A percentile compares a stretch with the other conserved stretches of the same genome.
phyloP scores from a whole-genome alignment of 805 yeast genomes.

The Grigorovia transvaalensis region DNA sequence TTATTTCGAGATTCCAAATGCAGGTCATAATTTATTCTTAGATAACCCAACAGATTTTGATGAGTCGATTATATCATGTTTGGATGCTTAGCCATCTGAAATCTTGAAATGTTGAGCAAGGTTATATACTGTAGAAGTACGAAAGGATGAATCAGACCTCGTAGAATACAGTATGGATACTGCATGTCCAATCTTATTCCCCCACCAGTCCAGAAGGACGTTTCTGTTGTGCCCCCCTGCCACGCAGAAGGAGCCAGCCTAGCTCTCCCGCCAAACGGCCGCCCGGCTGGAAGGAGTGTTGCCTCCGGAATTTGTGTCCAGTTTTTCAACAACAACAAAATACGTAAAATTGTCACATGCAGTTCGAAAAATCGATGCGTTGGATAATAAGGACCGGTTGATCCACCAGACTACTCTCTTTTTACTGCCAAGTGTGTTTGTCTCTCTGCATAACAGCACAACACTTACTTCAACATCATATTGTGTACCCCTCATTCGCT shows the following conservation, averaged over 20 bases:
- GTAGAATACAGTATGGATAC: too few relatives aligned
- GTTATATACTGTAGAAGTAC: background rate
- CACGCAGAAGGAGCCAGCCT: too few relatives aligned
- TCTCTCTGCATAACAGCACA: too few relatives aligned
- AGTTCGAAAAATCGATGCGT: background rate
- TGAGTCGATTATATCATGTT: slow-evolving; percentile 30
- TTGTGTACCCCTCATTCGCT: background rate
- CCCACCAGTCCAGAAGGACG: too few relatives aligned
- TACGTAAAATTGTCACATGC: background rate
- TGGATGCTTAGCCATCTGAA: background rate
- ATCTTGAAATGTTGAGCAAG: background rate
- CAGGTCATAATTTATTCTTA: slow-evolving; percentile 72
- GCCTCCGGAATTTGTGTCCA: background rate
- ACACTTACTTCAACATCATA: too few relatives aligned
- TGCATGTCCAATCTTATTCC: too few relatives aligned
- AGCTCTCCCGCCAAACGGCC: background rate
- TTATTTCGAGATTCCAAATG: slow-evolving; percentile 28
- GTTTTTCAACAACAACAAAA: background rate
- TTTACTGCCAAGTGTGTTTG: too few relatives aligned
- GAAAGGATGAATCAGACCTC: too few relatives aligned
- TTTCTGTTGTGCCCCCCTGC: too few relatives aligned
- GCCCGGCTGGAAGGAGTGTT: too few relatives aligned
- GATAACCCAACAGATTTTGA: slow-evolving; percentile 54
- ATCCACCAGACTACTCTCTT: too few relatives aligned
- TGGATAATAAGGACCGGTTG: background rate